Conservation (phyloP, 2,329 filamentous ascomycete species). For the Rhinocladiella mackenziei region DNA sequence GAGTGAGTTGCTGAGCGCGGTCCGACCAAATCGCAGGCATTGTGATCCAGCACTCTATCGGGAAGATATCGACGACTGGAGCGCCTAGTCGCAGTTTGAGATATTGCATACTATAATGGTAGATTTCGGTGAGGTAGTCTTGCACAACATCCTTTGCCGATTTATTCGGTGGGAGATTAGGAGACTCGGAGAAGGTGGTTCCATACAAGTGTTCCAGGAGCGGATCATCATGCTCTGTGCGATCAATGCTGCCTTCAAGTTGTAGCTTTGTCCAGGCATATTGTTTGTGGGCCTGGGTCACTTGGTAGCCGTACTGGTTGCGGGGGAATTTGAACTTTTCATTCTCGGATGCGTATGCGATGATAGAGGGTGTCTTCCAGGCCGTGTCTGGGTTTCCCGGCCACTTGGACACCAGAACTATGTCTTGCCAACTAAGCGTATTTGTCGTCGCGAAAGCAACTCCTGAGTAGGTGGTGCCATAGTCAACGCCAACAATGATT, state of each 20-base stretch:
- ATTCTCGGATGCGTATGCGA: conserved; percentile 31
- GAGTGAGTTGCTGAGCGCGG: conserved; percentile 11
- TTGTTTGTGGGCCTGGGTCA: conserved; percentile 26
- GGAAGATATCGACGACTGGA: conserved; percentile 20
- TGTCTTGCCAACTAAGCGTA: conserved; percentile 14
- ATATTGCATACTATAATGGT: conserved; percentile 14
- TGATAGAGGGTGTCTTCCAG: conserved; percentile 31
- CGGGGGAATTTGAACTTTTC: background rate
- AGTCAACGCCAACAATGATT: conserved; percentile 27
- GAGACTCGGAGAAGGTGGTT: conserved; percentile 22
- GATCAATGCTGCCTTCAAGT: conserved; percentile 26
- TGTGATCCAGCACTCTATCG: conserved; percentile 22
- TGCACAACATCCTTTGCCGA: conserved; percentile 27
- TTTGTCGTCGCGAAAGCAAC: conserved; percentile 7
- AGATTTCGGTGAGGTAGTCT: conserved; percentile 30
- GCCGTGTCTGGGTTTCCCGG: conserved; percentile 23
- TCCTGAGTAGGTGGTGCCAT: conserved; percentile 26
- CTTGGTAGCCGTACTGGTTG: conserved; percentile 31
- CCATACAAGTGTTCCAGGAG: conserved; percentile 11
- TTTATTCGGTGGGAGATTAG: conserved; percentile 25
- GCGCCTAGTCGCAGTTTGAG: conserved; percentile 13
- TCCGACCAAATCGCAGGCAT: conserved; percentile 24
- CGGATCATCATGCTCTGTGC: conserved; percentile 28
- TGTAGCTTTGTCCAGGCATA: conserved; percentile 35
- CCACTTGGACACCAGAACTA: conserved; percentile 29